Evolutionary conservation across 495 filamentous ascomycete genomes (phyloP).

Genomic region (Aspergillus haitiensis): DNA sequence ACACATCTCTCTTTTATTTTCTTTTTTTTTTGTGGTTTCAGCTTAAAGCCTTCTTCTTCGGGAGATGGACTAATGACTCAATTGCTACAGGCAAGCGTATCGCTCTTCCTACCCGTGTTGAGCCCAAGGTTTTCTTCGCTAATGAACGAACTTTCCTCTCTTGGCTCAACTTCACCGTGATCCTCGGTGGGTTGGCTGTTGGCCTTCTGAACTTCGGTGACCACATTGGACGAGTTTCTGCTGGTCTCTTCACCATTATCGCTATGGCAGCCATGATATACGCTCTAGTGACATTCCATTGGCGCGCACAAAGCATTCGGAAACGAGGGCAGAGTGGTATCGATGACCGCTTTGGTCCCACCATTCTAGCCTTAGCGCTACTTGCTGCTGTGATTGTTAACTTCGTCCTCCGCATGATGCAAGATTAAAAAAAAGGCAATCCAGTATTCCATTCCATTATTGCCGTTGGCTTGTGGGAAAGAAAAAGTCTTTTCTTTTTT

Average conservation of each 20-base stretch:
- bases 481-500: slow-evolving; percentile 7
- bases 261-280: slow-evolving; percentile 96
- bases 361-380: slow-evolving; percentile 79
- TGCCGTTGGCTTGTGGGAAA: neutral
- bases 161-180: slow-evolving; percentile 99
- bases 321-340: slow-evolving; percentile 90
- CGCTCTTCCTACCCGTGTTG: slow-evolving; percentile 94
- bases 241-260: slow-evolving; percentile 89
- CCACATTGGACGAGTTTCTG: slow-evolving; percentile 84
- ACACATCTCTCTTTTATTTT: neutral
- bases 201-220: slow-evolving; percentile 99
- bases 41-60: neutral
- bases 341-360: slow-evolving; percentile 92
- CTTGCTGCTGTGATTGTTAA: slow-evolving; percentile 88
- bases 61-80: neutral
- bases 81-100: slow-evolving; percentile 81
- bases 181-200: slow-evolving; percentile 91
- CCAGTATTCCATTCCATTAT: neutral
- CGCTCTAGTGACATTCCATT: slow-evolving; percentile 92
- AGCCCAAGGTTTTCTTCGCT: slow-evolving; percentile 99
- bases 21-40: neutral
- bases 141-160: slow-evolving; percentile 99
- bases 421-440: slow-evolving; percentile 28
- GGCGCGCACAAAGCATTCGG: slow-evolving; percentile 91
- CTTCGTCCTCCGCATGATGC: slow-evolving; percentile 80